Evolutionary conservation across 2,329 filamentous ascomycete species (phyloP).

Genomic region (Juglanconis sp.): DNA sequence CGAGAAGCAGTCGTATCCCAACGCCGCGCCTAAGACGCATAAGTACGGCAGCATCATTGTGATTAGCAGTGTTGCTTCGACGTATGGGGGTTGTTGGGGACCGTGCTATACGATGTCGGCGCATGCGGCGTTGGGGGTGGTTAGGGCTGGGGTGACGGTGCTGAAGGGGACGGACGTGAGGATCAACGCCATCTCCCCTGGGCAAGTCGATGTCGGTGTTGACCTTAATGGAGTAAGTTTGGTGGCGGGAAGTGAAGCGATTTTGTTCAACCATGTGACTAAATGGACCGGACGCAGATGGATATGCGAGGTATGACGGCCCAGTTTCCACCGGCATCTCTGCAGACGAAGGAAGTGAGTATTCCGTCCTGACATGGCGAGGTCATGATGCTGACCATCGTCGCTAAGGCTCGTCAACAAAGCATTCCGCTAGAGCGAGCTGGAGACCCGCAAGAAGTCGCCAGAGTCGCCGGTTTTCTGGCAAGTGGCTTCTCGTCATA

Average conservation of each 20-base stretch:
- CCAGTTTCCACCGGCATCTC: conserved; percentile 52
- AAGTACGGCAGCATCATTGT: conserved; percentile 62
- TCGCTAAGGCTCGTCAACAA: conserved; percentile 38
- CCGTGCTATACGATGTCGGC: conserved; percentile 59
- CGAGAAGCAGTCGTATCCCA: conserved; percentile 52
- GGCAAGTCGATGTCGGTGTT: conserved; percentile 38
- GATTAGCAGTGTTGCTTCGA: conserved; percentile 55
- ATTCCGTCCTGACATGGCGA: not conserved
- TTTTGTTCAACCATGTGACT: not conserved
- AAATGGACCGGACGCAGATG: conserved; percentile 28
- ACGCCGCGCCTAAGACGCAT: conserved; percentile 57
- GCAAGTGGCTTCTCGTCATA: conserved; percentile 62
- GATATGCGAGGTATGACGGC: conserved; percentile 47
- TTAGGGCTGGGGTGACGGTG: conserved; percentile 53
- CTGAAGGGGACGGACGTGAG: conserved; percentile 57
- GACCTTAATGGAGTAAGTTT: conserved; percentile 39
- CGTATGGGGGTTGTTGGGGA: conserved; percentile 57
- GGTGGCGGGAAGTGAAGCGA: not conserved
- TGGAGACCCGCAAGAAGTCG: conserved; percentile 56
- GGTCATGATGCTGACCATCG: not conserved
- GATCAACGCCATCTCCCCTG: conserved; percentile 51
- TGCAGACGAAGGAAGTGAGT: conserved; percentile 46
- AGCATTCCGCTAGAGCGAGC: conserved; percentile 57
- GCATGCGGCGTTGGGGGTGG: conserved; percentile 60
- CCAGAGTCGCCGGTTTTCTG: conserved; percentile 58